Percentiles rank a stretch among this genome's conserved stretches.
Conservation (phyloP, 177 flowering plant species). For the Vitis hybrid region DNA sequence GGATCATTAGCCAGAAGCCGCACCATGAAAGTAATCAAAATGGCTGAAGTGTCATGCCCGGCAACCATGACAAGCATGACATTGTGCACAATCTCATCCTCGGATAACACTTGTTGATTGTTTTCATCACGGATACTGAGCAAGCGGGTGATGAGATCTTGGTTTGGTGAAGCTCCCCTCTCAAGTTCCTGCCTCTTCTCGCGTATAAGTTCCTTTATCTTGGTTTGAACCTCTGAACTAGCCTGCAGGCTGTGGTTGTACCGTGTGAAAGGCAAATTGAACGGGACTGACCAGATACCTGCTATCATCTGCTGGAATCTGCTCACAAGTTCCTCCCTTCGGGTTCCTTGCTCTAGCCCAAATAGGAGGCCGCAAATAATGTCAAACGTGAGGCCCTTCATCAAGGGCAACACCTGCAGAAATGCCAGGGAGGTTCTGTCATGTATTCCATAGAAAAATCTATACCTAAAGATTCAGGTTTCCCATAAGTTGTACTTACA, state of each 20-base stretch:
- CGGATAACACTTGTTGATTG: slow-evolving; percentile 23
- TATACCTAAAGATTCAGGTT: neutral
- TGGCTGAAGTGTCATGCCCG: slow-evolving; percentile 65
- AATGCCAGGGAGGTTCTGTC: neutral
- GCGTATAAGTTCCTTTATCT: slow-evolving; percentile 33
- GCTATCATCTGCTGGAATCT: slow-evolving; percentile 39
- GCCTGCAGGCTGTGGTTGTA: slow-evolving; percentile 53
- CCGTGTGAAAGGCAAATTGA: slow-evolving; percentile 64
- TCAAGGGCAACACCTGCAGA: slow-evolving; percentile 43
- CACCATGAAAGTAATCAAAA: slow-evolving; percentile 56
- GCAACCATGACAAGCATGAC: slow-evolving; percentile 57
- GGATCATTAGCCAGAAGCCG: slow-evolving; percentile 48
- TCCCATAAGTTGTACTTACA: slow-evolving; percentile 17
- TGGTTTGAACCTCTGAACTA: slow-evolving; percentile 29
- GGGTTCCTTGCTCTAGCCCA: slow-evolving; percentile 36
- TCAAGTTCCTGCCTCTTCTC: slow-evolving; percentile 44
- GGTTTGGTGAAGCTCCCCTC: slow-evolving; percentile 29
- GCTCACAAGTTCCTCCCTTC: slow-evolving; percentile 33
- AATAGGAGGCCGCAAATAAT: slow-evolving; percentile 57
- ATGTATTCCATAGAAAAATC: too few relatives aligned
- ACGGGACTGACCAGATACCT: slow-evolving; percentile 64
- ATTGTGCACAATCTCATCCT: slow-evolving; percentile 60
- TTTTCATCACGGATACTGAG: slow-evolving; percentile 35
- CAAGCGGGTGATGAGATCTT: slow-evolving; percentile 60
- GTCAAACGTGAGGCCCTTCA: slow-evolving; percentile 66